Conservation (phyloP, 2,329 filamentous ascomycete genomes). For the Phaeosphaeriaceae sp. region DNA sequence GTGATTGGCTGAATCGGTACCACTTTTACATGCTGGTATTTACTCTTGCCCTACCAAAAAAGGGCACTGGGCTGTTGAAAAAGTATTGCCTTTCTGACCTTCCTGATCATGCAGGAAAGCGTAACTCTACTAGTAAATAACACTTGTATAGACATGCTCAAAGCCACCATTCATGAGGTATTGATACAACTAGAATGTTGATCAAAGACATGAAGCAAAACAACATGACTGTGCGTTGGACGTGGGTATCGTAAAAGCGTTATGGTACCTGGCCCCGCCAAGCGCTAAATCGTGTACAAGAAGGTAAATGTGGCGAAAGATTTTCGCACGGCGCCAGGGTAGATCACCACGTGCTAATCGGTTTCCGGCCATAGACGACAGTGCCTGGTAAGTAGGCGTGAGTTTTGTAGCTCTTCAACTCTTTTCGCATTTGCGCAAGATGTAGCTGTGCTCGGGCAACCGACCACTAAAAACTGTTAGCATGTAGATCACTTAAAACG, state of each 20-base stretch:
- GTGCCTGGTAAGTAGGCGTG: conserved; percentile 48
- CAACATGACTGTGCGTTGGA: not conserved
- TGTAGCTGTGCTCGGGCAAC: conserved; percentile 44
- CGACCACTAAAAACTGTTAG: conserved; percentile 32
- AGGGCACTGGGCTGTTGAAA: too few species aligned
- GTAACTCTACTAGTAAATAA: too few species aligned
- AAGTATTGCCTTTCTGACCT: too few species aligned
- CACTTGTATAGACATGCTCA: too few species aligned
- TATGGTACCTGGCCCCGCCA: not conserved
- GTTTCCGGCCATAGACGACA: conserved; percentile 46
- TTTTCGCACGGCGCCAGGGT: not conserved
- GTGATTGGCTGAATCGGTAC: too few species aligned
- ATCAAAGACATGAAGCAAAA: too few species aligned
- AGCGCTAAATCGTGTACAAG: not conserved
- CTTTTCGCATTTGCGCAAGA: conserved; percentile 46
- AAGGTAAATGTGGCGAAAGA: not conserved
- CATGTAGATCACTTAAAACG: not conserved
- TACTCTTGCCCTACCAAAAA: too few species aligned
- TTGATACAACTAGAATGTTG: too few species aligned
- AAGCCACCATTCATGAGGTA: too few species aligned
- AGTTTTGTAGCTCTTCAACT: conserved; percentile 38
- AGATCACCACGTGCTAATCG: conserved; percentile 18
- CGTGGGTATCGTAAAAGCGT: not conserved
- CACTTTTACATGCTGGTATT: too few species aligned
- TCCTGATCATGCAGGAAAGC: too few species aligned